Base-by-base conservation (phyloP, 2,329 filamentous ascomycete genomes). In the Epichloe baconii region DNA sequence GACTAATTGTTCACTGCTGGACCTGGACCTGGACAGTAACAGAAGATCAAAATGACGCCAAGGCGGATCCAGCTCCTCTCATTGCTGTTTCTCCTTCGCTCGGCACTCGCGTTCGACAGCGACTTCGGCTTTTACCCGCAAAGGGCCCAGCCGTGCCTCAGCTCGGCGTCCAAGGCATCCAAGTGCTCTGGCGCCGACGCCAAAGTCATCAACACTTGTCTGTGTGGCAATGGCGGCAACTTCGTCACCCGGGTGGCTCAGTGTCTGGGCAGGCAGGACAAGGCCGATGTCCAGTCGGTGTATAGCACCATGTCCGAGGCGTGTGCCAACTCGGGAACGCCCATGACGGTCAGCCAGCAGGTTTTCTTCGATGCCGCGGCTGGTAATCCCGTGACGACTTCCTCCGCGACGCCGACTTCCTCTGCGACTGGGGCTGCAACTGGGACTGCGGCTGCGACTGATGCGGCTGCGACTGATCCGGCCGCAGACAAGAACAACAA, bases 191-290 rank as follows among this genome's bases (percentile, higher is more conserved):
- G 70, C 17, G 58, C 59, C 19, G 68, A 67, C 0, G 64, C 67
- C 3, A 44, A 57, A 0, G 61, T 67, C 34, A 64, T 77, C 54
- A 78, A 79, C 56, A 49, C 59, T 2, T 79, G 76, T 49, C 65
- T 78, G 2, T 79, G 76, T 58, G 59, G 61, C 54, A 76, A 78
- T 52, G 63, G 66, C 35, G 71, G 71, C 50, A 64, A 70, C 55
- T 79, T 78, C 59, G 64, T 78, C 53, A 71, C 68, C 19, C 66
- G 67, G 36, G 58, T 72, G 2, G 76, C 75, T 3, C 56, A 54
- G 12, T 79, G 76, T 55, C 59, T 79, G 12, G 73, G 69, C 7
- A 52, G 58, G 15, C 36, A 58, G 3, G 59, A 57, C 17, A 58
- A 61, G 0, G 56, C 21, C 21, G 71, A 77, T 44, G 55, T 77